phyloP scores from a whole-genome alignment of 106 monocot species.

The Dendrobium officinale region DNA sequence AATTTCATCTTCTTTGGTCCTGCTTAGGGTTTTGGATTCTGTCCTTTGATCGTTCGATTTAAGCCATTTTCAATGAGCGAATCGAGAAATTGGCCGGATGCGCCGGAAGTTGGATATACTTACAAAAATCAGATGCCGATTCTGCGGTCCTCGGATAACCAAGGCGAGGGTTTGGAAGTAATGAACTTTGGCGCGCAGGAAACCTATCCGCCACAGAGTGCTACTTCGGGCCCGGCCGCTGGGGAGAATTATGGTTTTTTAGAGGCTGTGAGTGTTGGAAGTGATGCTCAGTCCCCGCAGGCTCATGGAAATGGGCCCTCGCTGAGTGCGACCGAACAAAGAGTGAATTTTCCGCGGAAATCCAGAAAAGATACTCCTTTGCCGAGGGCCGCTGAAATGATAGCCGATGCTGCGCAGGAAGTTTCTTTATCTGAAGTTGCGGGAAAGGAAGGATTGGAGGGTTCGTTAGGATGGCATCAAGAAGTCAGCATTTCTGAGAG shows the following conservation, averaged over 20 bases:
- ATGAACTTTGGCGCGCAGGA: background rate
- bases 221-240: background rate
- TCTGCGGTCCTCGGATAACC: background rate
- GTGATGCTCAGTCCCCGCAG: background rate
- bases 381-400: background rate
- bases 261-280: background rate
- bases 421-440: background rate
- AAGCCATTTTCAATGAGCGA: conserved; percentile 1
- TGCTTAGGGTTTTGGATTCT: background rate
- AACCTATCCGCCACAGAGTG: background rate
- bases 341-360: background rate
- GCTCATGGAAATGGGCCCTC: background rate
- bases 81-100: background rate
- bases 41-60: background rate
- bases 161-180: background rate
- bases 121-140: background rate
- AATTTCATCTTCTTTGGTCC: background rate
- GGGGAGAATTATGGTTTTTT: background rate
- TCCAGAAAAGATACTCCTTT: background rate
- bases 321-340: background rate
- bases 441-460: background rate
- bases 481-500: background rate
- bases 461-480: background rate
- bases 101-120: background rate
- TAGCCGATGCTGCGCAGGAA: background rate